These are phyloP conservation scores for Myriosclerotinia scirpicola DNA, from an alignment of 2,329 filamentous ascomycete species.

Conservation along the genomic window DNA sequence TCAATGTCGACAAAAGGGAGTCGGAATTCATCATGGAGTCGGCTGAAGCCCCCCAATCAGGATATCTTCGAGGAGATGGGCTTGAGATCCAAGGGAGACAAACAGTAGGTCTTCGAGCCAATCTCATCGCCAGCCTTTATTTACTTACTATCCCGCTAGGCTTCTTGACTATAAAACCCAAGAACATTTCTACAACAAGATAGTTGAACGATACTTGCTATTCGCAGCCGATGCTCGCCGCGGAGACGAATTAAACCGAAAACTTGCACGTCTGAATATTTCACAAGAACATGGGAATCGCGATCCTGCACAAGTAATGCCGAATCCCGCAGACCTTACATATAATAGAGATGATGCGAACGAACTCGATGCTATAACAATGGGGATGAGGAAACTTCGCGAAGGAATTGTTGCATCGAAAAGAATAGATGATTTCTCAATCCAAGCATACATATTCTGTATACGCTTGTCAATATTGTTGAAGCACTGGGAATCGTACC, in stretches of 20 bases:
- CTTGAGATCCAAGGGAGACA: slow-evolving; percentile 88
- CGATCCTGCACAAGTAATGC: slow-evolving; percentile 32
- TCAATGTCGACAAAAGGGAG: slow-evolving; percentile 38
- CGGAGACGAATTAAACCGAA: slow-evolving; percentile 69
- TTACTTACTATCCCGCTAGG: slow-evolving; percentile 45
- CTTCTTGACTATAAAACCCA: slow-evolving; percentile 75
- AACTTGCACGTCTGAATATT: slow-evolving; percentile 61
- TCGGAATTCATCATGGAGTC: slow-evolving; percentile 58
- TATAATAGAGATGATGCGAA: slow-evolving; percentile 24
- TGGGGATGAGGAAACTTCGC: slow-evolving; percentile 85
- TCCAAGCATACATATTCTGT: slow-evolving; percentile 89
- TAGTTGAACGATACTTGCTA: slow-evolving; percentile 83
- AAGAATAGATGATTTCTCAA: slow-evolving; percentile 75
- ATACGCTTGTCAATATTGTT: slow-evolving; percentile 80
- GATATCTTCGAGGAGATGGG: slow-evolving; percentile 82
- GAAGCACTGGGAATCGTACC: slow-evolving; percentile 83
- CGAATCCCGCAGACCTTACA: slow-evolving; percentile 23
- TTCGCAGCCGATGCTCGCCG: slow-evolving; percentile 77
- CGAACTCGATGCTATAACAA: slow-evolving; percentile 54
- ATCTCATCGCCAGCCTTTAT: slow-evolving; percentile 13
- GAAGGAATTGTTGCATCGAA: slow-evolving; percentile 83
- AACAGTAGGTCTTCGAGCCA: slow-evolving; percentile 54
- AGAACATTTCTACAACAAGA: slow-evolving; percentile 81
- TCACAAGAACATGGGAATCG: slow-evolving; percentile 30
- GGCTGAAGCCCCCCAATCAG: slow-evolving; percentile 70